Conservation (phyloP, 129 eudicot genomes). For the Artemisia tridentata region DNA sequence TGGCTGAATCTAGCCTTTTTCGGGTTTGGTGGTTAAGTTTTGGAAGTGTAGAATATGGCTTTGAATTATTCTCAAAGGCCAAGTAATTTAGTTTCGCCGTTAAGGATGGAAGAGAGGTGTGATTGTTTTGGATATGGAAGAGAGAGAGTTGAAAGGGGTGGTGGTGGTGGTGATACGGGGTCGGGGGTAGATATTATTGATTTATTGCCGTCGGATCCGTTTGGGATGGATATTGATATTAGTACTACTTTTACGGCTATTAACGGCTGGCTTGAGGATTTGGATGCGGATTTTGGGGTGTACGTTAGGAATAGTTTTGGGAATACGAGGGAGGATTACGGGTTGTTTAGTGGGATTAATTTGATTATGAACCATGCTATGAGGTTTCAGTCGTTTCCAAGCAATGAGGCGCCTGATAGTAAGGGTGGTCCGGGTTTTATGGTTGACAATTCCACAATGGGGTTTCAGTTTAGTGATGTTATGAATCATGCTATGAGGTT, state of each 20-base stretch:
- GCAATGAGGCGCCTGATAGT: constrained; percentile 31
- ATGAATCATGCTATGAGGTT: constrained; percentile 30
- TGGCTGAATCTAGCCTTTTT: constrained; percentile 33
- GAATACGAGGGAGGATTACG: constrained; percentile 36
- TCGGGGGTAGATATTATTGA: constrained; percentile 49
- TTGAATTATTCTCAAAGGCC: constrained; percentile 71
- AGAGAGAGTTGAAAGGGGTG: constrained; percentile 42
- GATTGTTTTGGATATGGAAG: constrained; percentile 42
- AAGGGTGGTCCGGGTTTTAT: constrained; percentile 33
- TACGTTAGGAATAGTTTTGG: constrained; percentile 34
- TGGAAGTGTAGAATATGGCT: constrained; percentile 54
- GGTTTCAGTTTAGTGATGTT: too few relatives aligned
- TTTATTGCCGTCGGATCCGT: constrained; percentile 82
- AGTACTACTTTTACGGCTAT: constrained; percentile 66
- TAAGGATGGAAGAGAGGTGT: constrained; percentile 43
- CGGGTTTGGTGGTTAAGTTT: constrained; percentile 14
- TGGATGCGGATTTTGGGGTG: constrained; percentile 53
- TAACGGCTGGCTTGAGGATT: constrained; percentile 74
- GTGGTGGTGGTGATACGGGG: constrained; percentile 36
- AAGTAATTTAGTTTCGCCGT: constrained; percentile 43
- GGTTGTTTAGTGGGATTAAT: constrained; percentile 52
- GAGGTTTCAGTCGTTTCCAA: constrained; percentile 43
- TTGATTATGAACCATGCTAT: constrained; percentile 43
- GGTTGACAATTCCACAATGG: neutral
- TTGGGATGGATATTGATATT: constrained; percentile 72